Evolutionary conservation across 169 alveolate genomes (phyloP), one percentile per base, ranked within the genome.

Genomic region (Babesia sp.): DNA sequence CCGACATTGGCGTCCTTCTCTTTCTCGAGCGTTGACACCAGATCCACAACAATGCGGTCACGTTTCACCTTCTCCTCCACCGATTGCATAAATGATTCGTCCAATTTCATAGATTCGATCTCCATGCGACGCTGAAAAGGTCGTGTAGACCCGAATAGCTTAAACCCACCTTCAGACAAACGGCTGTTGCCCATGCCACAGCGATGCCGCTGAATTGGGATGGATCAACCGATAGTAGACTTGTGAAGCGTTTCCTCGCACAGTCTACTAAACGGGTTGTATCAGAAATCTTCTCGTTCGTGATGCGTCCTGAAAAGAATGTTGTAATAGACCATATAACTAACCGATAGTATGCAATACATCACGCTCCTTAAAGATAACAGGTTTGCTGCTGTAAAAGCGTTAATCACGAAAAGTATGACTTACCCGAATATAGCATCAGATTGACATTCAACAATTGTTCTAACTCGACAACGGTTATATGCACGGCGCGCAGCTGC

Each of bases 371-470:
- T 60, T 60, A 41, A 72, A 50, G 0, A 72, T 39, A 1, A 58
- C 36, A 18, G 83, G 83, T 9, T 57, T 72, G 63, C 24, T 41
- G 16, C 83, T 72, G 56, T 8, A 59, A n/a, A 14, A 0, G 4
- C 16, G 14, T 42, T 2, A 26, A 11, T 26, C 1, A 31, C 12
- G 5, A 26, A 11, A n/a, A 16, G 29, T 26, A 20, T 3, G 39
- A 4, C 63, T 3, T 76, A 79, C 87, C 87, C 59, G 44, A 79
- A 57, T 3, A 53, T 69, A 8, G 59, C 5, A 53, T 39, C 55
- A 9, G 72, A 68, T 16, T 71, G 76, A 55, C 89, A 81, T 39
- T 81, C 89, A 14, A 81, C 74, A 29, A 81, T 81, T n/a, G 89
- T 66, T 6, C 75, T 28, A 22, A 81, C n/a, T 24, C 86, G 57